These are phyloP conservation scores for Astragalus membranaceus DNA, from an alignment of 306 rosid genomes.

Conservation along the genomic window DNA sequence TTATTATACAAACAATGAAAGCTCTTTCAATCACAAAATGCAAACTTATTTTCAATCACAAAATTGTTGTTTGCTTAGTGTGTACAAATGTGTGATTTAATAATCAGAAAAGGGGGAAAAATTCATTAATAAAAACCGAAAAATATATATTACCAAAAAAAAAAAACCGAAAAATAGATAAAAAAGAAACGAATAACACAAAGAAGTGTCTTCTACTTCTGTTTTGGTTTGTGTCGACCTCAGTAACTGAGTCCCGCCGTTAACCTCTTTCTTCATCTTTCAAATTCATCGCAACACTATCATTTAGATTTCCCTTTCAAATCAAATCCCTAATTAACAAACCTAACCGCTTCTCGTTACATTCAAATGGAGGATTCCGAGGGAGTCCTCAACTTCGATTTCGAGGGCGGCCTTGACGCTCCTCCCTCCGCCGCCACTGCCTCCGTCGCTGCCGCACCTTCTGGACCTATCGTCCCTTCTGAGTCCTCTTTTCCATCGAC, in stretches of 20 bases:
- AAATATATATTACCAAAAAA: not conserved
- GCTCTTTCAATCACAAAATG: too few species aligned
- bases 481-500: constrained; percentile 36
- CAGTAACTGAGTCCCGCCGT: not conserved
- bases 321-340: constrained; percentile 24
- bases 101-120: too few species aligned
- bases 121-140: not conserved
- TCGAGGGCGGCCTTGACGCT: constrained; percentile 92
- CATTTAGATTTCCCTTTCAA: not conserved
- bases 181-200: not conserved
- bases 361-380: constrained; percentile 84
- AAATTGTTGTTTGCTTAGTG: too few species aligned
- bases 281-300: not conserved
- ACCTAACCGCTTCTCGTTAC: not conserved
- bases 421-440: constrained; percentile 35
- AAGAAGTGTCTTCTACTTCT: not conserved
- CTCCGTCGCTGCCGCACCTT: constrained; percentile 26
- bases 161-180: not conserved
- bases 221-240: not conserved
- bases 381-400: constrained; percentile 94
- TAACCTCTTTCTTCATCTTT: not conserved
- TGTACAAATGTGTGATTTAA: too few species aligned
- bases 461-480: constrained; percentile 38
- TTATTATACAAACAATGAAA: too few species aligned
- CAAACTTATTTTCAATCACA: too few species aligned